Evolutionary conservation across 176 grass and related monocot genomes (phyloP).

Genomic region (Triticum aestivum): DNA sequence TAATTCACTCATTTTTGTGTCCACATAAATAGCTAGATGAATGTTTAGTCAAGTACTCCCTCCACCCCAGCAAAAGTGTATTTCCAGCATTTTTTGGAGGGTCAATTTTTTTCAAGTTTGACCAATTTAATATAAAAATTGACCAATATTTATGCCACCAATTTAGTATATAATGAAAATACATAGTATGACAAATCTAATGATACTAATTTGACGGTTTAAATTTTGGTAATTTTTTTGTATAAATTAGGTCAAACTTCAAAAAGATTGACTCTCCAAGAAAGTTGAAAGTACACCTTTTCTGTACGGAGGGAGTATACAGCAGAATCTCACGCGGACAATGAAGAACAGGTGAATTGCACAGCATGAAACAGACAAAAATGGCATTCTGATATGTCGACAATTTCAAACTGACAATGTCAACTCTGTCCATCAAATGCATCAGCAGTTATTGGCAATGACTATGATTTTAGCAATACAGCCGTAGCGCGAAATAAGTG

Average conservation of each 20-base stretch:
- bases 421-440: background rate
- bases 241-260: no score
- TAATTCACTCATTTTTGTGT: background rate
- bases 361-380: background rate
- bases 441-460: background rate
- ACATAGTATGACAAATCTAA: no score
- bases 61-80: no score
- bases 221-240: no score
- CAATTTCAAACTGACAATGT: background rate
- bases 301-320: background rate
- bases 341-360: background rate
- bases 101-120: no score
- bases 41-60: background rate
- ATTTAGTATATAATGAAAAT: no score
- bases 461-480: background rate
- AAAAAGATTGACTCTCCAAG: no score
- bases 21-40: background rate
- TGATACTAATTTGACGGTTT: no score
- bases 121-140: no score
- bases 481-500: background rate
- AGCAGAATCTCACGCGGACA: background rate
- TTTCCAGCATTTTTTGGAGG: no score
- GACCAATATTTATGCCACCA: no score
- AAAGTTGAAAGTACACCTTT: no score
- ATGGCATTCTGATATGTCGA: background rate